Base-by-base conservation (phyloP, 1,284 basidiomycete species). In the Wolfiporia cocos region DNA sequence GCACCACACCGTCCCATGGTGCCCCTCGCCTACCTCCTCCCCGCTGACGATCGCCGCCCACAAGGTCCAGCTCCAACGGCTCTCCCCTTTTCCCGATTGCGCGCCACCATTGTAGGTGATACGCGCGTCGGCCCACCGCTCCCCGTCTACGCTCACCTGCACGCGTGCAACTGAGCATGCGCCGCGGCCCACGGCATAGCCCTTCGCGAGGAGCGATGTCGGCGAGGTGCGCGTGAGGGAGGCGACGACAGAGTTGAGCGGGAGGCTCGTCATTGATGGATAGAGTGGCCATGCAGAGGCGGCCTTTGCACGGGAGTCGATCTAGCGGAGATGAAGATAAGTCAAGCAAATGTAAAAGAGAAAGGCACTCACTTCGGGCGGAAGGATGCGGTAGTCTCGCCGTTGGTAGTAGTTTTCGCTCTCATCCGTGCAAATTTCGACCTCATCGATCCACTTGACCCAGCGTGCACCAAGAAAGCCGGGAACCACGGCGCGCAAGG, bases 391-490 rank as follows among this genome's bases (percentile, higher is more conserved):
- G 59, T 84, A 84, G 55, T 85, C 81, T 3, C 68, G 67, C 54
- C 81, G 75, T 50, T 83, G 79, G 52, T 82, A 85, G 57, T 74
- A 82, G 52, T 80, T 83, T 15, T 70, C 67, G 2, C 78, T 81
- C 57, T 85, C 81, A 9, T 63, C 53, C 0, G 58, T 42, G 5
- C 76, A 74, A 40, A 84, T 52, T n/a, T 65, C 63, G 49, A 85
- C 75, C 2, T 64, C 73, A 49, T 84, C 79, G 0, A 86, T 63
- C 85, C 85, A 88, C 66, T 88, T 87, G 12, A 86, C 81, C 80
- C 84, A 86, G 14, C 85, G 74, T 15, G 82, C 86, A 9, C 84
- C 85, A 11, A 78, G 69, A 51, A 73, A 78, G 1, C 86, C 84
- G 0, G 86, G 85, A 1, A 82, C 76, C 32, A 87, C 74, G 2